A percentile compares a stretch with the other conserved stretches of the same genome.
phyloP scores from a whole-genome alignment of 2,329 filamentous ascomycete genomes.

The Aspergillus spinulosporus region DNA sequence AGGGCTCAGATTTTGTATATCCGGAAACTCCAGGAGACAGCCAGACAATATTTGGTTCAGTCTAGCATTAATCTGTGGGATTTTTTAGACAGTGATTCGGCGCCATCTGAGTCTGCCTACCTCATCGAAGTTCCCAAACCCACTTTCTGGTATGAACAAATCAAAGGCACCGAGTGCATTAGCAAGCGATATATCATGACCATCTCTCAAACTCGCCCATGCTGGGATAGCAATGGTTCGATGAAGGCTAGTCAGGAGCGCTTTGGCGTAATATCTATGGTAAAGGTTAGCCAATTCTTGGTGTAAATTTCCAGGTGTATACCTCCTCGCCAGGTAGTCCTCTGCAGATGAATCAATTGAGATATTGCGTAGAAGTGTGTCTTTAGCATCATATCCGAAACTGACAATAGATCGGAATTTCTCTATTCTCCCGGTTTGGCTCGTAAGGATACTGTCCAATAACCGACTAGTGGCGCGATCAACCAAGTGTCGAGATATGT shows the following conservation, averaged over 20 bases:
- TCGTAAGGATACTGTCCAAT: slow-evolving; percentile 69
- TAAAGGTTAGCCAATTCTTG: not conserved
- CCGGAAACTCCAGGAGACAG: slow-evolving; percentile 56
- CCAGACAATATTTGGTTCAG: slow-evolving; percentile 64
- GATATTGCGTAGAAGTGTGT: slow-evolving; percentile 70
- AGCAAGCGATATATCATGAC: slow-evolving; percentile 64
- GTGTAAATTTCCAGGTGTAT: not conserved
- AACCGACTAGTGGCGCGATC: slow-evolving; percentile 55
- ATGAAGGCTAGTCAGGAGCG: slow-evolving; percentile 76
- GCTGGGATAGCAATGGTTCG: slow-evolving; percentile 74
- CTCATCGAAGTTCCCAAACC: slow-evolving; percentile 71
- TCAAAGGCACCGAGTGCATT: slow-evolving; percentile 79
- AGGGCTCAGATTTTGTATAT: slow-evolving; percentile 59
- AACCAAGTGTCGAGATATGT: slow-evolving; percentile 55
- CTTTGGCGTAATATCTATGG: slow-evolving; percentile 70
- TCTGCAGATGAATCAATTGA: slow-evolving; percentile 59
- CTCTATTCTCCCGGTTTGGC: slow-evolving; percentile 67
- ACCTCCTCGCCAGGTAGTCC: slow-evolving; percentile 74
- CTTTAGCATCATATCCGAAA: slow-evolving; percentile 84
- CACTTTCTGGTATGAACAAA: slow-evolving; percentile 77
- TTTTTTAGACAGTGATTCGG: not conserved
- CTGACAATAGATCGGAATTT: slow-evolving; percentile 70
- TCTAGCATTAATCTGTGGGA: slow-evolving; percentile 58
- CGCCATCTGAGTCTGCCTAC: slow-evolving; percentile 44
- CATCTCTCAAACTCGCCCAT: slow-evolving; percentile 63